phyloP scores from a whole-genome alignment of 129 eudicot species.

The Rutidosis leptorrhynchoides region DNA sequence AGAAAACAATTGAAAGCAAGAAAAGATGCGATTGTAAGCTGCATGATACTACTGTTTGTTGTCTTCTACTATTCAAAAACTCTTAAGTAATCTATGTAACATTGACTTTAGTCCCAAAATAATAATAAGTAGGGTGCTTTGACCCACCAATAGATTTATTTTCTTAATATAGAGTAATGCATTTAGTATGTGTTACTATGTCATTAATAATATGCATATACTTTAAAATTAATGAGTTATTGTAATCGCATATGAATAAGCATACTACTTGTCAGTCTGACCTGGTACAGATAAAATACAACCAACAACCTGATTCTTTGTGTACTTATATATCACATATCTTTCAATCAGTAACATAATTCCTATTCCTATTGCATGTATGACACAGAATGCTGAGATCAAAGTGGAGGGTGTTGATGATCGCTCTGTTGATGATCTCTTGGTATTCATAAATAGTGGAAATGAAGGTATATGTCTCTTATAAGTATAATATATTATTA shows the following conservation, averaged over 20 bases:
- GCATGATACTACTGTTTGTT: not conserved
- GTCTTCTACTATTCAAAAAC: not conserved
- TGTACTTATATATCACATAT: not conserved
- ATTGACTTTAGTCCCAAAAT: not conserved
- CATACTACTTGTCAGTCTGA: not conserved
- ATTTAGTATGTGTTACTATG: not conserved
- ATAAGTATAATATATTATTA: too few species aligned
- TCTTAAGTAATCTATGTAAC: not conserved
- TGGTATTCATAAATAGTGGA: slow-evolving; percentile 71
- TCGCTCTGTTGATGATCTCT: slow-evolving; percentile 81
- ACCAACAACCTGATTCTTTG: not conserved
- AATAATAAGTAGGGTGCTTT: slow-evolving; percentile 3
- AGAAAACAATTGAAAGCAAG: slow-evolving; percentile 68
- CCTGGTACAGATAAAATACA: not conserved
- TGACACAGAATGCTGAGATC: slow-evolving; percentile 45
- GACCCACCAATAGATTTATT: not conserved
- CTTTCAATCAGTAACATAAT: not conserved
- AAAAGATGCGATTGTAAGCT: slow-evolving; percentile 47
- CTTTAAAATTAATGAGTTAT: not conserved
- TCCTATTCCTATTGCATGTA: slow-evolving; percentile 2
- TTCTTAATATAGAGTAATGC: not conserved
- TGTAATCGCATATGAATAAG: not conserved
- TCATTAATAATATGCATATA: not conserved
- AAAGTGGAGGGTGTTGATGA: slow-evolving; percentile 62
- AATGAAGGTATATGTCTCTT: slow-evolving; percentile 46